Conservation (phyloP, 1,284 basidiomycete species). For the Tilletia caries region DNA sequence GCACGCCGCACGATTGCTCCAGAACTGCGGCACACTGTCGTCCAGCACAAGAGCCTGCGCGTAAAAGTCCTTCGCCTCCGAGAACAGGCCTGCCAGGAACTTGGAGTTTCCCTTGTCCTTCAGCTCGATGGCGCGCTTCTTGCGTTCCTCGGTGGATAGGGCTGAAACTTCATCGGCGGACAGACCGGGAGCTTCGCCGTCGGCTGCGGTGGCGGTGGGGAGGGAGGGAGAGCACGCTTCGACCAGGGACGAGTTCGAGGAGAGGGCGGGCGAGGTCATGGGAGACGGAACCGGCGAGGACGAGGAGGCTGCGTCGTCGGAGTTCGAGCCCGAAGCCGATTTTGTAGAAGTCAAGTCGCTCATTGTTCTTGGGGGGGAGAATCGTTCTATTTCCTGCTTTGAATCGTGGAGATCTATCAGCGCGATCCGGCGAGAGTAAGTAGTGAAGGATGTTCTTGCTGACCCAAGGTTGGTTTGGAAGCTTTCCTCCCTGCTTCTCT, state of each 20-base stretch:
- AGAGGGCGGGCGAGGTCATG: constrained; percentile 13
- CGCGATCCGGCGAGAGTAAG: too few relatives aligned
- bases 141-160: constrained; percentile 31
- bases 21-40: constrained; percentile 37
- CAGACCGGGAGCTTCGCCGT: background rate
- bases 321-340: constrained; percentile 7
- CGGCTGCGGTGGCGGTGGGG: constrained; percentile 1
- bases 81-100: constrained; percentile 41
- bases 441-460: too few relatives aligned
- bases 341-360: background rate
- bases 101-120: constrained; percentile 48
- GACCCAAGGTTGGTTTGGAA: too few relatives aligned
- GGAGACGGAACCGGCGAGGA: constrained; percentile 10
- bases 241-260: background rate
- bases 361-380: background rate
- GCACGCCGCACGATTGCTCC: constrained; percentile 50
- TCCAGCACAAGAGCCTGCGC: constrained; percentile 44
- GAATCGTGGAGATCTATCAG: too few relatives aligned
- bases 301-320: background rate
- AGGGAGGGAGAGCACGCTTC: background rate
- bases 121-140: constrained; percentile 27
- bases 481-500: too few relatives aligned
- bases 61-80: constrained; percentile 44
- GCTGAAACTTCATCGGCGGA: background rate
- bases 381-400: too few relatives aligned